Evolutionary conservation across 2,329 filamentous ascomycete species (phyloP).

Genomic region (Cladorrhinum sp.): DNA sequence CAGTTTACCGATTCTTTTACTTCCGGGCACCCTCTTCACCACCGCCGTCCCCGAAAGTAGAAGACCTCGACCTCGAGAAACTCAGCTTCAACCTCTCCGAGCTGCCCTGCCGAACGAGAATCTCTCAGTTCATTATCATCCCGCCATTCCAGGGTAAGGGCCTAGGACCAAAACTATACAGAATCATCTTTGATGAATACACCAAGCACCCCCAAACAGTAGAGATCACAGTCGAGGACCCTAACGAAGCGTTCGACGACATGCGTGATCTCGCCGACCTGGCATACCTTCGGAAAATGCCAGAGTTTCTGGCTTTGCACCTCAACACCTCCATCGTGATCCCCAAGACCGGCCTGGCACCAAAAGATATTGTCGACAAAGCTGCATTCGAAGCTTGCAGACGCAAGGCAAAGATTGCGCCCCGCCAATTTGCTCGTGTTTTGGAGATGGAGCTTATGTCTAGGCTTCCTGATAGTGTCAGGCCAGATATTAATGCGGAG

Average conservation of each 20-base stretch:
- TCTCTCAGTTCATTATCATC: constrained; percentile 91
- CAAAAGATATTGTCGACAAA: constrained; percentile 56
- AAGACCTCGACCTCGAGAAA: constrained; percentile 44
- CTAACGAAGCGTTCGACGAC: constrained; percentile 81
- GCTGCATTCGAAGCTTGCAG: constrained; percentile 56
- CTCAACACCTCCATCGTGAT: constrained; percentile 53
- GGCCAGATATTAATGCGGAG: constrained; percentile 47
- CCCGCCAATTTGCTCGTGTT: constrained; percentile 71
- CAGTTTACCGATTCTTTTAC: constrained; percentile 82
- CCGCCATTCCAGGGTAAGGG: constrained; percentile 82
- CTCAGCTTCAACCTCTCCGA: constrained; percentile 52
- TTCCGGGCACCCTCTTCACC: constrained; percentile 48
- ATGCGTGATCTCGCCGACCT: constrained; percentile 75
- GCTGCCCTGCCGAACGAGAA: constrained; percentile 73
- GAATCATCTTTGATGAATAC: constrained; percentile 69
- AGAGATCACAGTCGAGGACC: constrained; percentile 92
- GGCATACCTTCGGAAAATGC: constrained; percentile 56
- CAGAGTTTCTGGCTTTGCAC: constrained; percentile 55
- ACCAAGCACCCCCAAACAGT: constrained; percentile 64
- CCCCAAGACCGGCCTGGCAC: constrained; percentile 46
- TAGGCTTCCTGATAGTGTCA: constrained; percentile 53
- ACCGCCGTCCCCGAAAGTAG: constrained; percentile 32
- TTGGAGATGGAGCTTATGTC: constrained; percentile 74
- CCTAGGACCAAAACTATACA: constrained; percentile 78
- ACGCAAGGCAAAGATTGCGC: constrained; percentile 65